Evolutionary conservation across 1,139 yeast genomes (phyloP).

Genomic region (Geotrichum citri-aurantii): DNA sequence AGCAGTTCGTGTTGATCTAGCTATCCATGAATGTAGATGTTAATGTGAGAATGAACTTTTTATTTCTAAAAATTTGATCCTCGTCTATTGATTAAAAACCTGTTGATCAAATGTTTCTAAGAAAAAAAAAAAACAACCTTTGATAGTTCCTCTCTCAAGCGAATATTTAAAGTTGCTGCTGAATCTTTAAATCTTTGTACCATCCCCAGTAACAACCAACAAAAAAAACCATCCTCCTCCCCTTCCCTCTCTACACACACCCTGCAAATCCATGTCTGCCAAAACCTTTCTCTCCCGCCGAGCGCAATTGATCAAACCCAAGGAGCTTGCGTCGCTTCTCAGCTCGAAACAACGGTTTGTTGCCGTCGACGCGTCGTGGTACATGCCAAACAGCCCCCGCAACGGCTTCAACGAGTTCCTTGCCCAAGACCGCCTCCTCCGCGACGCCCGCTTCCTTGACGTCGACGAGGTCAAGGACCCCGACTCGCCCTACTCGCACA

Average conservation of each 20-base stretch:
- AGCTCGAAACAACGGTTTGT: neutral
- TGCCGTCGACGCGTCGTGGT: constrained; percentile 90
- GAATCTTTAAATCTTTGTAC: too few species aligned
- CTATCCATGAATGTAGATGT: neutral
- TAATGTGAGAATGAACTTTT: neutral
- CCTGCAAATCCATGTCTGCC: neutral
- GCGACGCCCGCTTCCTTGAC: constrained; percentile 70
- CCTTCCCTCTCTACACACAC: neutral
- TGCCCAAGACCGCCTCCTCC: constrained; percentile 46
- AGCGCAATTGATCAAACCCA: neutral
- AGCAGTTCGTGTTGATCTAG: neutral
- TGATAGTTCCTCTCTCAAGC: too few species aligned
- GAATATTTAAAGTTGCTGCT: too few species aligned
- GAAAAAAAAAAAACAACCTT: too few species aligned
- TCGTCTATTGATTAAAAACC: too few species aligned
- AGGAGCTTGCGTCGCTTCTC: neutral
- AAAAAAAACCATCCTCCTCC: neutral
- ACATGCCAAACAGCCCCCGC: constrained; percentile 66
- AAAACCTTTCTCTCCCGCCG: neutral
- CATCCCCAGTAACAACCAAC: too few species aligned
- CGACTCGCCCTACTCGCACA: constrained; percentile 70
- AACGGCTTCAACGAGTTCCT: constrained; percentile 42
- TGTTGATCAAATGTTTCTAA: too few species aligned
- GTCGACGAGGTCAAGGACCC: constrained; percentile 62
- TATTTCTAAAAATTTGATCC: neutral